Base-by-base conservation (phyloP, 495 filamentous ascomycete species). In the Annulohypoxylon bovei region DNA sequence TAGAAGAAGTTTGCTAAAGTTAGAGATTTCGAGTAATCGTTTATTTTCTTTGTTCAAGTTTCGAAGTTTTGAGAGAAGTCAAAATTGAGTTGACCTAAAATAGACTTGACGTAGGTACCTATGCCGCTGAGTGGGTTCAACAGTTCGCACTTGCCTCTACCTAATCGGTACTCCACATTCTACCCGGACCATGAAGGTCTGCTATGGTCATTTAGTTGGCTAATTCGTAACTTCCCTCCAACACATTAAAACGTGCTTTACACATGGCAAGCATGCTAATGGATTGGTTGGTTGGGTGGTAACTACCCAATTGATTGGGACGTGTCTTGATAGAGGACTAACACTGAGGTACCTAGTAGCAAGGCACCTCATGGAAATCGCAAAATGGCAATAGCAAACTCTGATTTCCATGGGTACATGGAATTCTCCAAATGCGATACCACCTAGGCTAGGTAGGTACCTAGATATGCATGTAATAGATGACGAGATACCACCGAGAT, bases 31-130 rank as follows among this genome's bases (percentile, higher is more conserved):
- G 28, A 35, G 30, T 55, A 22, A 16, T 55, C 30, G n/a, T 55
- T 33, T 55, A 33, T 16, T 18, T 33, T 25, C 20, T 3, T 25
- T 33, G 25, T 32, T 18, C 18, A 54, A n/a, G 8, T 50, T 14
- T 27, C 0, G 7, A 23, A 28, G 23, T n/a, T 50, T 47, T 52
- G 25, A 23, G 12, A 35, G 52, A 20, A 35, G 53, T 56, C 33
- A 11, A 56, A 37, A 39, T 56, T 56, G 33, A 40, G 53, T 56
- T 56, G 20, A 27, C 6, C 22, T 27, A 50, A 50, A 12, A 25
- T 27, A 27, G 49, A 53, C 9, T 1, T 53, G 32, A 53, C 2
- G 11, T 37, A 39, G n/a, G n/a, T n/a, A 35, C n/a, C 5, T 11
- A 35, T 20, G 25, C 44, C 22, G 52, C 18, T 37, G 32, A 22